Conservation (phyloP, 2,329 filamentous ascomycete species). For the Huntiella abstrusa region DNA sequence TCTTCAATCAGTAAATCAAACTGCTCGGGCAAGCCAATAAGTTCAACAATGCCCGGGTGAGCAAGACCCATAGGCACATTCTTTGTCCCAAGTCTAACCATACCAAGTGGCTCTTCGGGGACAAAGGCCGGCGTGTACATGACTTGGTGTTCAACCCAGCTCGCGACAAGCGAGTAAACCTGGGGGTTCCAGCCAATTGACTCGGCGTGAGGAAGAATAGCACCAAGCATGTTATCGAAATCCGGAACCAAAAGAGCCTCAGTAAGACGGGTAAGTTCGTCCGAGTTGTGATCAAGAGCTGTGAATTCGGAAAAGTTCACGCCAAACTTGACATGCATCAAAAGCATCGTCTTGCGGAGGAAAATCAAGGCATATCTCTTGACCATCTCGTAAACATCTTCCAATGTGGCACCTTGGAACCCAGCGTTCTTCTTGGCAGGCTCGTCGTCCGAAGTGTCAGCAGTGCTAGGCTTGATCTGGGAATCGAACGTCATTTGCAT, state of each 20-base stretch:
- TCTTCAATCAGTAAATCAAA: conserved; percentile 89
- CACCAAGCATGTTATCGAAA: conserved; percentile 58
- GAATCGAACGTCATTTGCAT: conserved; percentile 14
- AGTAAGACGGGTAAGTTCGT: conserved; percentile 69
- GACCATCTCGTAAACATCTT: conserved; percentile 40
- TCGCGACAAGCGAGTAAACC: conserved; percentile 27
- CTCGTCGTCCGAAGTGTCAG: conserved; percentile 1
- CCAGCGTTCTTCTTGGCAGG: conserved; percentile 19
- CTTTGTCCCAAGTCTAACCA: not conserved
- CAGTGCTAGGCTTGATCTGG: conserved; percentile 5
- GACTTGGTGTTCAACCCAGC: conserved; percentile 56
- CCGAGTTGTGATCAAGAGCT: conserved; percentile 41
- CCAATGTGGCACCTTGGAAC: conserved; percentile 36
- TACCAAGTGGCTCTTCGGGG: not conserved
- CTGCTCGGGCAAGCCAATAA: conserved; percentile 78
- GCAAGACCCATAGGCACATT: conserved; percentile 31
- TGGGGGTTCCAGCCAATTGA: conserved; percentile 13
- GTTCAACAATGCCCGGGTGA: conserved; percentile 84
- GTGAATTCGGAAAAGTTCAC: conserved; percentile 65
- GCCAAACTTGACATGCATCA: conserved; percentile 75
- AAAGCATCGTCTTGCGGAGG: conserved; percentile 64
- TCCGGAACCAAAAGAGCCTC: conserved; percentile 56
- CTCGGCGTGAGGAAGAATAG: conserved; percentile 27
- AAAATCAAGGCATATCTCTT: conserved; percentile 79
- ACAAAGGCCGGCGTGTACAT: conserved; percentile 1